Base-by-base conservation (phyloP, 768 basidiomycete species). In the Rhodosporidiobolus sp. region DNA sequence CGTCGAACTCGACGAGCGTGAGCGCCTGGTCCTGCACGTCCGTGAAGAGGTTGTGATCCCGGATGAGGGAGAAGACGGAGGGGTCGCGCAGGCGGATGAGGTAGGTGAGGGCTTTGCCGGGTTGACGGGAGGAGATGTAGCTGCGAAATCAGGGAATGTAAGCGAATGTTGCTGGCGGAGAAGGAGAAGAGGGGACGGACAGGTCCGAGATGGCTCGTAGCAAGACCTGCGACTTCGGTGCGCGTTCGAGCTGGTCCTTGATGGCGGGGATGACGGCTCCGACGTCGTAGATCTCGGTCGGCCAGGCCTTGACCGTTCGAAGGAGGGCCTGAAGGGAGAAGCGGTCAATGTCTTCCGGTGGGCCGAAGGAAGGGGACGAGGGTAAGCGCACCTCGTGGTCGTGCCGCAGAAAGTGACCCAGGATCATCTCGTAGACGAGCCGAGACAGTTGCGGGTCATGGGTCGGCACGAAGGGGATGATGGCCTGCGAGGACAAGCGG, bases 161-260 rank as follows among this genome's bases (percentile, higher is more conserved):
- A 57, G 54, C n/a, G 10, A 50, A 53, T 52, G 17, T 32, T 9
- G 20, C 8, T 32, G 45, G 52, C 49, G 45, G 26, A 46, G 58
- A 16, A 55, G 4, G 43, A 43, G 19, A 3, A 24, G 43, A 3
- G 46, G 19, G 24, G 20, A 69, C 62, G 81, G 86, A 93, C 90
- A 98, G 83, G 77, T 98, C 95, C 0, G 91, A 92, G 32, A 98
- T 82, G 80, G 91, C 94, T 79, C 95, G 92, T 89, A 98, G 92
- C n/a, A 98, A 84, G 14, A 91, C 80, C 3, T 84, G 82, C 86
- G 84, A 65, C 86, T 85, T 50, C 86, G 84, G 28, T 30, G 60
- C 56, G 32, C 67, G 67, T 69, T 94, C 90, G 26, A 97, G 83
- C 75, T 92, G 90, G 8, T 89, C 87, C 65, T 89, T 88, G 8